phyloP scores from a whole-genome alignment of 2,329 filamentous ascomycete genomes.

The Emergomyces pasteurianus region DNA sequence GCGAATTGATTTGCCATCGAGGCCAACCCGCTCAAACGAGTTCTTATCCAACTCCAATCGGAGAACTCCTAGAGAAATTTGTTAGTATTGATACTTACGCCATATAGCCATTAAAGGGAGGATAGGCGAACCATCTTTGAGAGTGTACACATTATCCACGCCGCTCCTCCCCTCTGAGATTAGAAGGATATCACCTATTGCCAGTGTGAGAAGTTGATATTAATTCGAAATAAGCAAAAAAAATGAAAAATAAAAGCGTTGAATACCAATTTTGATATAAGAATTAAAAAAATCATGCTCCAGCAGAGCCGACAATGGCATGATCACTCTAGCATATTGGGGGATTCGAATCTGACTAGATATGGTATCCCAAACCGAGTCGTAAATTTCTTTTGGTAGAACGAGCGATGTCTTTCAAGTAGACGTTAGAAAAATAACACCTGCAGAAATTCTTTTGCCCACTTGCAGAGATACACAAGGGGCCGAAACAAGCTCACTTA shows the following conservation, averaged over 20 bases:
- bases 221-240: background rate
- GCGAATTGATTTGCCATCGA: conserved; percentile 57
- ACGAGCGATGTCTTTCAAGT: conserved; percentile 46
- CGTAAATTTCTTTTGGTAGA: conserved; percentile 53
- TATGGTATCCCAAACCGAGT: conserved; percentile 43
- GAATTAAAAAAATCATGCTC: conserved; percentile 66
- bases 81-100: background rate
- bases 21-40: conserved; percentile 68
- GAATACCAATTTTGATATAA: conserved; percentile 65
- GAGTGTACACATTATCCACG: conserved; percentile 58
- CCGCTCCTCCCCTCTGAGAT: conserved; percentile 64
- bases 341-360: conserved; percentile 27
- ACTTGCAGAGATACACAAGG: background rate
- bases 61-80: conserved; percentile 46
- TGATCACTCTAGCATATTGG: conserved; percentile 56
- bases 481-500: conserved; percentile 17
- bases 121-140: conserved; percentile 51
- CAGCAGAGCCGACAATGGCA: conserved; percentile 61
- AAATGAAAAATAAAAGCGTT: conserved; percentile 1
- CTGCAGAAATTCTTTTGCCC: background rate
- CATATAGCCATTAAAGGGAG: background rate
- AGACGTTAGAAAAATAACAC: background rate
- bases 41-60: conserved; percentile 68
- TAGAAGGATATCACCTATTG: conserved; percentile 64
- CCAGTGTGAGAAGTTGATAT: background rate